Evolutionary conservation across 2,329 filamentous ascomycete genomes (phyloP).

Genomic region (Teratosphaeria viscida): DNA sequence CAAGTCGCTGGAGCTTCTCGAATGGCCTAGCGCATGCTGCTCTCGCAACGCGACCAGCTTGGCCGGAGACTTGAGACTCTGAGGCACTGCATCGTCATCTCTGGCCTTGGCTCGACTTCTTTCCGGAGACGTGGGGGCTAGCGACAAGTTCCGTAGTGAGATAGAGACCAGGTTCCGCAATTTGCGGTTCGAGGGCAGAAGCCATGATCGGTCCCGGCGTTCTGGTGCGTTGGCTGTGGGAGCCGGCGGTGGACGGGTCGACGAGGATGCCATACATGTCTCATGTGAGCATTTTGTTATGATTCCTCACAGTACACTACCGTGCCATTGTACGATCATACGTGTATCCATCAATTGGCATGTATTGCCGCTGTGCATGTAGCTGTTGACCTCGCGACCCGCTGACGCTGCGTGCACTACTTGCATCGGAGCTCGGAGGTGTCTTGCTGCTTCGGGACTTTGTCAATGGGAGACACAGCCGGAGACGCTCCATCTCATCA

Average conservation of each 20-base stretch:
- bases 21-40: constrained; percentile 41
- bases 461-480: background rate
- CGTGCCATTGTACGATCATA: background rate
- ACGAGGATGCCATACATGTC: constrained; percentile 12
- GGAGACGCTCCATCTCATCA: background rate
- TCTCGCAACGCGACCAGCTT: constrained; percentile 52
- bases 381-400: background rate
- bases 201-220: constrained; percentile 37
- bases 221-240: background rate
- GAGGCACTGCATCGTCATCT: constrained; percentile 65
- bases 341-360: background rate
- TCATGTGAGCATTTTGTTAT: background rate
- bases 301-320: background rate
- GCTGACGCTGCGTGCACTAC: background rate
- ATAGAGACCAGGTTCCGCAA: constrained; percentile 80
- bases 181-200: constrained; percentile 60
- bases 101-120: constrained; percentile 50
- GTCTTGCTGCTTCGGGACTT: background rate
- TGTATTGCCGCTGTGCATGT: background rate
- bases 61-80: constrained; percentile 52
- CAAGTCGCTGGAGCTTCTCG: constrained; percentile 49
- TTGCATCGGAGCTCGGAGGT: background rate
- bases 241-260: background rate
- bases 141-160: constrained; percentile 73
- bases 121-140: constrained; percentile 42